Conservation (phyloP, 2,329 filamentous ascomycete genomes). For the Colletotrichum tofieldiae region DNA sequence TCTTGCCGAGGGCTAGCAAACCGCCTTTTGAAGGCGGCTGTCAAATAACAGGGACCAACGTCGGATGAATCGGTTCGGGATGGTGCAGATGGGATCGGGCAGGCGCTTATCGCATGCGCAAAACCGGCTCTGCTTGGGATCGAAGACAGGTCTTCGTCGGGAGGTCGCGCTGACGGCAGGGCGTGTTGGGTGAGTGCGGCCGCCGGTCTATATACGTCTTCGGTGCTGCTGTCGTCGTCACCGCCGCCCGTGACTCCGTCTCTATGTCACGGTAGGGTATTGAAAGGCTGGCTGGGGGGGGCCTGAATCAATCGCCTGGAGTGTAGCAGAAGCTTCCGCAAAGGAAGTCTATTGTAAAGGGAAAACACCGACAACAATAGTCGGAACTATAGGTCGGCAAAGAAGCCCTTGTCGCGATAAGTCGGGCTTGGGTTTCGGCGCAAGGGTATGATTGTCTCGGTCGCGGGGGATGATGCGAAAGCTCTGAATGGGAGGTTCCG, state of each 20-base stretch:
- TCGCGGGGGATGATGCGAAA: slow-evolving; percentile 32
- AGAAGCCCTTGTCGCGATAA: slow-evolving; percentile 41
- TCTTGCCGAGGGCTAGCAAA: slow-evolving; percentile 21
- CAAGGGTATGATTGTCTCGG: slow-evolving; percentile 39
- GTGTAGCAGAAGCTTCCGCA: slow-evolving; percentile 27
- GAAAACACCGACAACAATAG: slow-evolving; percentile 28
- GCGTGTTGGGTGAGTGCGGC: slow-evolving; percentile 13
- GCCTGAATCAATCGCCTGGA: slow-evolving; percentile 40
- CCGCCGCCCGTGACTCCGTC: neutral
- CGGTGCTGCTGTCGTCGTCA: neutral
- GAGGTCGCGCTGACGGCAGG: slow-evolving; percentile 26
- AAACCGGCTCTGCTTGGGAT: slow-evolving; percentile 7
- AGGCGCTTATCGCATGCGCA: slow-evolving; percentile 26
- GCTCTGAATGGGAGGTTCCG: slow-evolving; percentile 38
- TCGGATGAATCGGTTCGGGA: slow-evolving; percentile 25
- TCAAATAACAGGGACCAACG: slow-evolving; percentile 4
- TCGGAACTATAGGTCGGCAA: slow-evolving; percentile 29
- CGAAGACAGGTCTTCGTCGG: slow-evolving; percentile 13
- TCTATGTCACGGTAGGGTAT: slow-evolving; percentile 20
- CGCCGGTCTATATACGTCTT: slow-evolving; percentile 25
- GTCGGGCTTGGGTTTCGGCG: slow-evolving; percentile 38
- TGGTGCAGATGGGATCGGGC: slow-evolving; percentile 4
- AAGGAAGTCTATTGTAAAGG: slow-evolving; percentile 38
- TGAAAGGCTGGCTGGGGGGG: slow-evolving; percentile 34
- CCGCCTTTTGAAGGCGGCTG: slow-evolving; percentile 8